Conservation (phyloP, 1,284 basidiomycete species). For the Ceratobasidium sp. region DNA sequence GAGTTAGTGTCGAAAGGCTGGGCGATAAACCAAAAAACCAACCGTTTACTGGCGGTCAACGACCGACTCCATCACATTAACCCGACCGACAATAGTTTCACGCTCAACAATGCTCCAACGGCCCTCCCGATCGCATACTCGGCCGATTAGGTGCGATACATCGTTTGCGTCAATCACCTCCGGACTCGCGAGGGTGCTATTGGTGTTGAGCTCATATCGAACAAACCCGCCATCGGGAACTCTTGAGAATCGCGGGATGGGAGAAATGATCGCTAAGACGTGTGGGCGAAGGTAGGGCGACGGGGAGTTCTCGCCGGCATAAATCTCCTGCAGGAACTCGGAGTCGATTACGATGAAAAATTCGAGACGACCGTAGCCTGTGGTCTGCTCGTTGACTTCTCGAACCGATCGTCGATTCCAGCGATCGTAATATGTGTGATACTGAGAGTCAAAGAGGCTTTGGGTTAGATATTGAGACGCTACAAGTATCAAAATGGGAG, state of each 20-base stretch:
- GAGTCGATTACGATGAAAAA: slow-evolving; percentile 1
- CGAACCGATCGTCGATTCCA: neutral
- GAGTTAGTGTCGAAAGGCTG: too few species aligned
- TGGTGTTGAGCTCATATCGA: neutral
- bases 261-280: neutral
- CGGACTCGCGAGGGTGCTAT: neutral
- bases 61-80: neutral
- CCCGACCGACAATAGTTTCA: neutral
- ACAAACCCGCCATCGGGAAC: neutral
- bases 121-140: neutral
- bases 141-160: neutral
- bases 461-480: too few species aligned
- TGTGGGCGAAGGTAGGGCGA: neutral
- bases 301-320: slow-evolving; percentile 40
- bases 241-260: neutral
- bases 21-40: too few species aligned
- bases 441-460: neutral
- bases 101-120: neutral
- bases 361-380: slow-evolving; percentile 13
- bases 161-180: neutral
- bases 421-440: neutral
- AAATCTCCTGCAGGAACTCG: slow-evolving; percentile 7
- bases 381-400: neutral
- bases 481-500: too few species aligned
- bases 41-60: too few species aligned